A percentile compares a stretch with the other conserved stretches of the same genome.
Evolutionary conservation across 768 basidiomycete species (phyloP).

Genomic region (Rhodocollybia butyracea): DNA sequence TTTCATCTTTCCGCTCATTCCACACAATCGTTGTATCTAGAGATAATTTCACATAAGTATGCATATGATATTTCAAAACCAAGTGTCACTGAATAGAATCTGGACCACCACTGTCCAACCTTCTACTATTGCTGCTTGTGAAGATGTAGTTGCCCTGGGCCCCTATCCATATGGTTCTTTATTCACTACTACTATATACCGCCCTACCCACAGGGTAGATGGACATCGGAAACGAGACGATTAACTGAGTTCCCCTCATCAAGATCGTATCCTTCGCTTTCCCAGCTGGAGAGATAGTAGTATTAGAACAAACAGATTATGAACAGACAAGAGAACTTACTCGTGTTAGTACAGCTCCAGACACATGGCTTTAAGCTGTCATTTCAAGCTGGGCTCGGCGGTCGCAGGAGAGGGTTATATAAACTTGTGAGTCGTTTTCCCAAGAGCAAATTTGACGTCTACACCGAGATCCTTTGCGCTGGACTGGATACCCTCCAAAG

Average conservation of each 20-base stretch:
- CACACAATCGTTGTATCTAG: too few relatives aligned
- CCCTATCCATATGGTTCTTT: too few relatives aligned
- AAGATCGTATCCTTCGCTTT: conserved; percentile 62
- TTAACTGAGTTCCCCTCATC: conserved; percentile 42
- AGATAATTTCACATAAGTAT: too few relatives aligned
- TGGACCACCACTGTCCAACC: too few relatives aligned
- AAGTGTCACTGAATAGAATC: too few relatives aligned
- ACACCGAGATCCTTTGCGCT: conserved; percentile 39
- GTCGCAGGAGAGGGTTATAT: conserved; percentile 44
- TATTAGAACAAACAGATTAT: conserved; percentile 11
- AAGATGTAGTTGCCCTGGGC: too few relatives aligned
- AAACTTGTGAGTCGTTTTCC: conserved; percentile 41
- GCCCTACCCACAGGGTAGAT: too few relatives aligned
- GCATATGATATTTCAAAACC: too few relatives aligned
- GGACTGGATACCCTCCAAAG: conserved; percentile 49
- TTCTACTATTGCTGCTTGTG: too few relatives aligned
- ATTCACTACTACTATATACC: too few relatives aligned
- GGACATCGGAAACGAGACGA: conserved; percentile 47
- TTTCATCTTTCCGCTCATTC: too few relatives aligned
- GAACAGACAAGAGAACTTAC: conserved; percentile 23
- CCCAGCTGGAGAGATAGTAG: conserved; percentile 29
- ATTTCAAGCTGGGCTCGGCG: conserved; percentile 22
- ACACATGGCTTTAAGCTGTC: conserved; percentile 18
- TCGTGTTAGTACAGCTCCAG: conserved; percentile 46
- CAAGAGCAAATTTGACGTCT: conserved; percentile 45